These are phyloP conservation scores for Fraxinus dipetala DNA, from an alignment of 305 asterid species.

Conservation along the genomic window DNA sequence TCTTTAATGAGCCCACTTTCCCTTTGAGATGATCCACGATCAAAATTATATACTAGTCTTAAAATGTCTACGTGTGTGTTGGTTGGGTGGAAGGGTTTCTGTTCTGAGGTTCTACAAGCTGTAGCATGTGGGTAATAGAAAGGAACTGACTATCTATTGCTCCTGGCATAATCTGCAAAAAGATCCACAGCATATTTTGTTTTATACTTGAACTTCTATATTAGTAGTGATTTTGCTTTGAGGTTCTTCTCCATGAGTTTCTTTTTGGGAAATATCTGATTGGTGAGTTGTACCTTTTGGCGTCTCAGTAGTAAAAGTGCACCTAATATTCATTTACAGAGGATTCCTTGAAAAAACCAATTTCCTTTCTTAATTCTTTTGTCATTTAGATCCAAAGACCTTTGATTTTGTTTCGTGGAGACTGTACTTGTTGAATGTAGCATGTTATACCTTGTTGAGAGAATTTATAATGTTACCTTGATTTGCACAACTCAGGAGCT, in stretches of 20 bases:
- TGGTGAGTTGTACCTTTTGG: background rate
- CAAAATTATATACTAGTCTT: background rate
- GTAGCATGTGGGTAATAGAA: background rate
- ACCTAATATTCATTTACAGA: background rate
- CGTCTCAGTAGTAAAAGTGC: background rate
- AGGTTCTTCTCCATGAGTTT: background rate
- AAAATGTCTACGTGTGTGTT: background rate
- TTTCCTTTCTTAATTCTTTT: background rate
- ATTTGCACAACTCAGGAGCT: background rate
- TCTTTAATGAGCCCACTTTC: background rate
- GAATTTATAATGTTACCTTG: background rate
- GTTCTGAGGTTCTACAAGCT: background rate
- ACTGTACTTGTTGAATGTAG: background rate
- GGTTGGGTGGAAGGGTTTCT: background rate
- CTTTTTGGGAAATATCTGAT: background rate
- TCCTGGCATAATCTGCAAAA: background rate
- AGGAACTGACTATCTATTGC: background rate
- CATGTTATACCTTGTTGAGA: background rate
- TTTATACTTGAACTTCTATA: background rate
- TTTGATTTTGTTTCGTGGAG: background rate
- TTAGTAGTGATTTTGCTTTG: background rate
- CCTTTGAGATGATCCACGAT: background rate
- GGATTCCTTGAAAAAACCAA: background rate
- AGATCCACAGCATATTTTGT: background rate
- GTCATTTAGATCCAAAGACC: background rate